Evolutionary conservation across 2,329 filamentous ascomycete species (phyloP).

Genomic region (Aspergillus glaucus): DNA sequence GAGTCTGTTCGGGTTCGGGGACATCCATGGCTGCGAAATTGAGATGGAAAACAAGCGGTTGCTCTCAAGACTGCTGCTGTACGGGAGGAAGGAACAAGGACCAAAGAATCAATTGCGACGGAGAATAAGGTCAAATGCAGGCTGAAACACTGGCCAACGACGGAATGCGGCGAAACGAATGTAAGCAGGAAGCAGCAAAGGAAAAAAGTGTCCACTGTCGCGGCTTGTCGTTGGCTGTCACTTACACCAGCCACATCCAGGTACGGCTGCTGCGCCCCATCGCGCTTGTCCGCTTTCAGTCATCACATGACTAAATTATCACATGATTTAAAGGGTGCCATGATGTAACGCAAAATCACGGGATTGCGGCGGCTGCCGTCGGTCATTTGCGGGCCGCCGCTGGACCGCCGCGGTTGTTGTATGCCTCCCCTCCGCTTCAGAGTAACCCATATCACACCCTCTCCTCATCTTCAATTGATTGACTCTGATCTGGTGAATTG

Average conservation of each 20-base stretch:
- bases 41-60: conserved; percentile 1
- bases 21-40: conserved; percentile 63
- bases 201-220: conserved; percentile 30
- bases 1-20: conserved; percentile 79
- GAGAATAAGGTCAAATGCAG: no score
- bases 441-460: neutral
- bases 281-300: neutral
- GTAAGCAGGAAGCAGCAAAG: conserved; percentile 8
- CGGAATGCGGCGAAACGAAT: neutral
- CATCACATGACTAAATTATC: neutral
- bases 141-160: no score
- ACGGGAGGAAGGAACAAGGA: neutral
- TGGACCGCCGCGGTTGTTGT: neutral
- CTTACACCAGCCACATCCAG: conserved; percentile 14
- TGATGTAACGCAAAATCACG: conserved; percentile 7
- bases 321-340: neutral
- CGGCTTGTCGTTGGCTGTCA: conserved; percentile 11
- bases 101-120: neutral
- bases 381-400: conserved; percentile 13
- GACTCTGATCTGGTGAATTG: no score
- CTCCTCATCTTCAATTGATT: neutral
- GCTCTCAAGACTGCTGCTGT: neutral
- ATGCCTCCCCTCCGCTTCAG: neutral
- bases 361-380: conserved; percentile 11
- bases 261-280: conserved; percentile 12